Evolutionary conservation across 441 rosid genomes (phyloP).

Genomic region (Eruca vesicaria): DNA sequence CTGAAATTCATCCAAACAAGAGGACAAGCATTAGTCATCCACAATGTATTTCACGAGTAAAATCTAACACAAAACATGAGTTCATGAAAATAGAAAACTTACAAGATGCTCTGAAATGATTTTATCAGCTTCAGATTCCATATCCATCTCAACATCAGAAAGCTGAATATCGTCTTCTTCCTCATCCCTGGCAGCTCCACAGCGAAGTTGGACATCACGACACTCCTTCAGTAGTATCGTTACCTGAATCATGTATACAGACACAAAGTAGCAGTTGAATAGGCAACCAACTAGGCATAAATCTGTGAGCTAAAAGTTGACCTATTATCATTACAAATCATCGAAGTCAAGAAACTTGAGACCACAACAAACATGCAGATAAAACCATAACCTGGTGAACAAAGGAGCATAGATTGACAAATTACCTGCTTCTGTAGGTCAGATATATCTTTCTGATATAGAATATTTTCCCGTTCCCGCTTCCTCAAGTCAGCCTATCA

Average conservation of each 20-base stretch:
- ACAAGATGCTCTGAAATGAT: constrained; percentile 81
- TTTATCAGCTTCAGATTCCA: constrained; percentile 68
- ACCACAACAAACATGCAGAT: constrained; percentile 11
- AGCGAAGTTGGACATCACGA: constrained; percentile 88
- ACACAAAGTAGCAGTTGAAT: constrained; percentile 11
- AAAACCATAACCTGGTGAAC: constrained; percentile 10
- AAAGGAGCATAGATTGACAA: constrained; percentile 4
- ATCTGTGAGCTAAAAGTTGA: constrained; percentile 1
- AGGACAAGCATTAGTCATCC: constrained; percentile 21
- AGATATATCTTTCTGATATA: constrained; percentile 72
- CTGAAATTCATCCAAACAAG: constrained; percentile 46
- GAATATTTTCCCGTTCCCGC: constrained; percentile 65
- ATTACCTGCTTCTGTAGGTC: constrained; percentile 87
- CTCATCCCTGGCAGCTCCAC: constrained; percentile 61
- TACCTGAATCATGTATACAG: constrained; percentile 53
- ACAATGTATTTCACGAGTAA: not conserved
- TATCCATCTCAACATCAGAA: constrained; percentile 50
- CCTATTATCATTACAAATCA: constrained; percentile 14
- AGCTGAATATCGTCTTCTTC: constrained; percentile 39
- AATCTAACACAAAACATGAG: constrained; percentile 21
- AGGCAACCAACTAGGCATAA: constrained; percentile 13
- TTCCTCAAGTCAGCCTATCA: constrained; percentile 75
- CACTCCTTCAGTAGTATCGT: constrained; percentile 95
- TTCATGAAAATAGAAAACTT: constrained; percentile 29
- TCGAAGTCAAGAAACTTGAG: constrained; percentile 16